Evolutionary conservation across 1,139 yeast genomes (phyloP).

Genomic region (Meyerozyma carpophila): DNA sequence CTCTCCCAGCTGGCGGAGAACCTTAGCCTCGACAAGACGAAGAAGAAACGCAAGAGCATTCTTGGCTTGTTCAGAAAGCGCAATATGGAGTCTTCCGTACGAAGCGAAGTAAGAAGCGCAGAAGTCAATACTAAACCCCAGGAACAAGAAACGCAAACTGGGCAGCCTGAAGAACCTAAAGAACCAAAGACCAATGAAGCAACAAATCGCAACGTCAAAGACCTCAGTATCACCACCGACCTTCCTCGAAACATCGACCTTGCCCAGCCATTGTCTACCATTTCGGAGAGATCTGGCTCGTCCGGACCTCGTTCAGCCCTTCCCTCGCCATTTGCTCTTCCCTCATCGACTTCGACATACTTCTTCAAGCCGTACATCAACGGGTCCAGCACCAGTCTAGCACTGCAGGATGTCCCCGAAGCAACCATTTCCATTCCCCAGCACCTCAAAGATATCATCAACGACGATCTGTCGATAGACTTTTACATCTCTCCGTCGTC

Average conservation of each 20-base stretch:
- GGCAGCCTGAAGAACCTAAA: background rate
- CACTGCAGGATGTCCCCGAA: constrained; percentile 5
- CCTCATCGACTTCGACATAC: constrained; percentile 39
- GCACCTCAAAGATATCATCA: constrained; percentile 32
- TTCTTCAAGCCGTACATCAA: constrained; percentile 31
- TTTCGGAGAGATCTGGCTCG: constrained; percentile 5
- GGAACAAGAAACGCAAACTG: background rate
- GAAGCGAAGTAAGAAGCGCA: background rate
- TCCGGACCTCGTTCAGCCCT: constrained; percentile 12
- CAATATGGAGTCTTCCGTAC: background rate
- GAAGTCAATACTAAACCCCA: background rate
- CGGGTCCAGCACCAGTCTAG: constrained; percentile 8
- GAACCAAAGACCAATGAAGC: background rate
- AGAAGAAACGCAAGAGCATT: constrained; percentile 16
- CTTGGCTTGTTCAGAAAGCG: constrained; percentile 21
- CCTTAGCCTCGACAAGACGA: constrained; percentile 3
- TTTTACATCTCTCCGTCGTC: constrained; percentile 31
- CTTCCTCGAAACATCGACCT: background rate
- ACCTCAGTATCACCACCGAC: background rate
- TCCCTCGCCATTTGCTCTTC: constrained; percentile 42
- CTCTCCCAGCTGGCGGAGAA: constrained; percentile 4
- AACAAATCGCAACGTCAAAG: background rate
- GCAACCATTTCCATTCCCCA: constrained; percentile 26
- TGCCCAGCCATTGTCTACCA: constrained; percentile 4
- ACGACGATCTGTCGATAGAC: constrained; percentile 36